phyloP scores from a whole-genome alignment of 2,329 filamentous ascomycete genomes.

The Bipolaris cookei region DNA sequence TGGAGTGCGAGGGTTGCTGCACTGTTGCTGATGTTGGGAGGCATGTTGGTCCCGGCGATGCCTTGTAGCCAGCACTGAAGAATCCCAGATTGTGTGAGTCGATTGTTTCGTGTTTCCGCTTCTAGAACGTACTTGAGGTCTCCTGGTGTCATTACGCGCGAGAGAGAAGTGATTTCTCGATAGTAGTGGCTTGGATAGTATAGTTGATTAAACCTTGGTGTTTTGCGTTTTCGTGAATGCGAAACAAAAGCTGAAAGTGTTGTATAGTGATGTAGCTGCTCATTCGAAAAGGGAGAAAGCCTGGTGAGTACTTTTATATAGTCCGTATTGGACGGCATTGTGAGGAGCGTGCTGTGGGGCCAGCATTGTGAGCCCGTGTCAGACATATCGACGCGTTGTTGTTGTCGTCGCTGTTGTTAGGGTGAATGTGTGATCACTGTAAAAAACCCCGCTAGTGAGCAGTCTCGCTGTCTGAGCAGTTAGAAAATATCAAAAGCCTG shows the following conservation, averaged over 20 bases:
- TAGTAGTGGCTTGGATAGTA: background rate
- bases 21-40: background rate
- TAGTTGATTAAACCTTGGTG: too few relatives aligned
- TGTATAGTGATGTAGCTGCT: background rate
- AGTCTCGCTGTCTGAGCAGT: background rate
- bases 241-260: background rate
- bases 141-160: background rate
- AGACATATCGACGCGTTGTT: background rate
- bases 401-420: background rate
- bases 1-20: background rate
- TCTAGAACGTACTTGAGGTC: background rate
- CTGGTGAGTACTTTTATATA: background rate
- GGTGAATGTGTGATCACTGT: background rate
- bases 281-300: background rate
- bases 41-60: background rate
- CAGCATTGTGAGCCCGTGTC: background rate
- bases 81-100: slow-evolving; percentile 6
- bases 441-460: background rate
- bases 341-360: background rate
- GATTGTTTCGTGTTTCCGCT: background rate
- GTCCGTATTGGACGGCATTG: background rate
- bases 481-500: background rate
- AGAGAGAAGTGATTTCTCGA: background rate
- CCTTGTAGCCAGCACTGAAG: slow-evolving; percentile 6
- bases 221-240: background rate